Base-by-base conservation (phyloP, 176 grass and related monocot species). In the Rhipidocladum racemiflorum region DNA sequence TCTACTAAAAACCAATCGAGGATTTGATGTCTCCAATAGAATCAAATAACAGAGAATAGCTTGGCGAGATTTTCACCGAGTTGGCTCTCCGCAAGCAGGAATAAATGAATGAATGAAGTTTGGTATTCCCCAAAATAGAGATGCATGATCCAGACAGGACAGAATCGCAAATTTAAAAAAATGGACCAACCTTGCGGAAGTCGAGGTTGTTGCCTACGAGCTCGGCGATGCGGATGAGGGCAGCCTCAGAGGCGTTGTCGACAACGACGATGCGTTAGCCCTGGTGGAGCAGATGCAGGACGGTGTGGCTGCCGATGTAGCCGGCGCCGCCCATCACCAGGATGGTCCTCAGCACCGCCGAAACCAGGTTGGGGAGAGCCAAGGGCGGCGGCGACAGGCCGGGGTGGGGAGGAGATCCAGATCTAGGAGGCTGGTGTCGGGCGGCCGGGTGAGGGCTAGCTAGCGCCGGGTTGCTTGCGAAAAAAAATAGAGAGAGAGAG, bases 281-380 rank as follows among this genome's bases (percentile, higher is more conserved):
- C 48, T 88, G 87, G 6, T 85, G 77, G 8, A 99, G 90, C 0
- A 99, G 89, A 83, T 91, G 96, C 65, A 99, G 89, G 77, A 91
- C 96, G 2, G 96, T 93, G 87, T 99, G 96, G 92, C 92, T 99
- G 57, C 96, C 96, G 86, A 99, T 99, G 96, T 99, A 99, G 0
- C 96, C 96, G 11, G 96, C 92, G 70, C 96, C 96, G 28, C 96
- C 96, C 14, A 91, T 95, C 12, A 99, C 96, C 9, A 99, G 85
- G 84, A 99, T 88, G 53, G 90, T 91, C 30, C 74, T 74, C 12
- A 81, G 28, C 68, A 87, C 16, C 5, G 84, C 78, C 1, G 87
- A 89, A 11, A 90, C 88, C 88, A 90, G n/a, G n/a, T n/a, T n/a
- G n/a, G n/a, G n/a, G n/a, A n/a, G n/a, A n/a, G n/a, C n/a, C n/a